A percentile compares a stretch with the other conserved stretches of the same genome.
Evolutionary conservation across 139 green algal species (phyloP).

Genomic region (Asterochloris erici): DNA sequence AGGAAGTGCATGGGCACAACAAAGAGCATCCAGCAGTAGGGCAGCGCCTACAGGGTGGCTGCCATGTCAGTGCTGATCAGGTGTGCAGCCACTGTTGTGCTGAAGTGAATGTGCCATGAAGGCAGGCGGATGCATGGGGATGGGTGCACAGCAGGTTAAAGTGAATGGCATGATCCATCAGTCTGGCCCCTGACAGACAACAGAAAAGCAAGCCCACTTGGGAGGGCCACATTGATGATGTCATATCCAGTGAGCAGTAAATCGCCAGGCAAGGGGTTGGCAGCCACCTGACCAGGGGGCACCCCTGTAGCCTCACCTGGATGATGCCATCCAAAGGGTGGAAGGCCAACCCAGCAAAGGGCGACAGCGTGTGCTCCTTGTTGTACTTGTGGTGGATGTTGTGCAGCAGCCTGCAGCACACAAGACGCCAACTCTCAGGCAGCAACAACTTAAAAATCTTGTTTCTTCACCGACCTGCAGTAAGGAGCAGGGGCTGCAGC

Average conservation of each 20-base stretch:
- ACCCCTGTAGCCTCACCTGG: constrained; percentile 22
- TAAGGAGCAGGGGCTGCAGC: not conserved
- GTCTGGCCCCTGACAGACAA: no score
- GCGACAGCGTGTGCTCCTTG: constrained; percentile 95
- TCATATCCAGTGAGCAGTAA: no score
- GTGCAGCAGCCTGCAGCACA: constrained; percentile 19
- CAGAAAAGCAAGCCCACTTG: no score
- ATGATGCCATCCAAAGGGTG: constrained; percentile 83
- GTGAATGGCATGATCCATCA: no score
- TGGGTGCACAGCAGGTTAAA: not conserved
- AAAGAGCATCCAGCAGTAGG: constrained; percentile 82
- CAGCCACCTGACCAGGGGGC: no score
- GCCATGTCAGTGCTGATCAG: constrained; percentile 7
- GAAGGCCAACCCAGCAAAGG: constrained; percentile 96
- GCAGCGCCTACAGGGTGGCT: constrained; percentile 64
- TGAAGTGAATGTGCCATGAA: not conserved
- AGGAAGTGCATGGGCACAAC: constrained; percentile 89
- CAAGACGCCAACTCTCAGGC: not conserved
- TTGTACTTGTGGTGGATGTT: constrained; percentile 97
- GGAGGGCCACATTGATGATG: no score
- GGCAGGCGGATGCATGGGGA: not conserved
- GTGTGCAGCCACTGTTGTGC: not conserved
- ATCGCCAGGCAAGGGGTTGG: no score
- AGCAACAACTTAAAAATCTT: no score
- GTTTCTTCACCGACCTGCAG: not conserved